These are phyloP conservation scores for Fraxinus quadrangulata DNA, from an alignment of 257 asterid genomes.

Conservation along the genomic window DNA sequence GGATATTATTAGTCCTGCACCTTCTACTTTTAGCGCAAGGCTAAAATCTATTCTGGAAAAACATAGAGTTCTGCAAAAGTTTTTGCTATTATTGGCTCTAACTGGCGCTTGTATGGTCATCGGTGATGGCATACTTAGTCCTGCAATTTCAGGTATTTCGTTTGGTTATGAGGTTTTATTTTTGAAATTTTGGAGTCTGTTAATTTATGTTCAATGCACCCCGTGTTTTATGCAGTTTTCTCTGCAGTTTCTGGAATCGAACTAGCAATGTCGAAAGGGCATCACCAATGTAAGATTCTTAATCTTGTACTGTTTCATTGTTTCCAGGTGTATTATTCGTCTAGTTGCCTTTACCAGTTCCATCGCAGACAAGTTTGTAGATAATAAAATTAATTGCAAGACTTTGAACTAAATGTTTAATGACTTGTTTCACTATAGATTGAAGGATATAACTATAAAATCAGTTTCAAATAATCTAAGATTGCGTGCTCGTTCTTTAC, in stretches of 20 bases:
- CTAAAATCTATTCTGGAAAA: slow-evolving; percentile 66
- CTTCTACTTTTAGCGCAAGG: slow-evolving; percentile 53
- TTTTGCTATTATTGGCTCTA: slow-evolving; percentile 66
- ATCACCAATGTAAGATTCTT: slow-evolving; percentile 67
- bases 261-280: slow-evolving; percentile 63
- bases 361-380: not conserved
- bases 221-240: slow-evolving; percentile 56
- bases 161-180: not conserved
- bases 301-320: slow-evolving; percentile 5
- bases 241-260: slow-evolving; percentile 95
- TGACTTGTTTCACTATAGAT: not conserved
- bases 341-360: not conserved
- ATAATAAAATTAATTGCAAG: not conserved
- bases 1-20: slow-evolving; percentile 48
- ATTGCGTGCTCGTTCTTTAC: not conserved
- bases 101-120: slow-evolving; percentile 96
- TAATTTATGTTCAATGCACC: slow-evolving; percentile 3
- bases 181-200: not conserved
- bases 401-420: not conserved
- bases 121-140: slow-evolving; percentile 84
- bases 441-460: not conserved
- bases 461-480: not conserved
- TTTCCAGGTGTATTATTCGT: not conserved
- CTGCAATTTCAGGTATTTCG: slow-evolving; percentile 69
- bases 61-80: slow-evolving; percentile 61